Evolutionary conservation across 108 stramenopile genomes (phyloP).

Genomic region (Phaeodactylum tricornutum): DNA sequence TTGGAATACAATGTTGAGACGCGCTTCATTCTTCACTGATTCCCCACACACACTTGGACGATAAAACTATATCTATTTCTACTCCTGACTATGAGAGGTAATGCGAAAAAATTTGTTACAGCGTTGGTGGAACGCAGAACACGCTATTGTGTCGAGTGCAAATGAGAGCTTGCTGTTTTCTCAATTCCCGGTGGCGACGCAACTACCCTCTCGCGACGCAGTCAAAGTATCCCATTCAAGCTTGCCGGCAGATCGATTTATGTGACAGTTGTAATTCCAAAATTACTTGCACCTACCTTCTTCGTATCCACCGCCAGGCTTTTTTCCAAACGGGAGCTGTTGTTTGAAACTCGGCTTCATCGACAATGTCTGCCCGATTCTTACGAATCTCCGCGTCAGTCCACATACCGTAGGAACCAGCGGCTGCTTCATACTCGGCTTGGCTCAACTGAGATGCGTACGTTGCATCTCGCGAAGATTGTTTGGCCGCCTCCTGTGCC

Average conservation of each 20-base stretch:
- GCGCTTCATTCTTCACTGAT: background rate
- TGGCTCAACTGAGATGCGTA: conserved; percentile 47
- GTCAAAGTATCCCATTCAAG: too few relatives aligned
- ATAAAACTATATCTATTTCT: too few relatives aligned
- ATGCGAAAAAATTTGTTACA: too few relatives aligned
- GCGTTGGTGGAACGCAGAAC: too few relatives aligned
- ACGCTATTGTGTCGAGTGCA: too few relatives aligned
- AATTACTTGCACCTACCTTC: conserved; percentile 7
- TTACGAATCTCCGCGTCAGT: conserved; percentile 26
- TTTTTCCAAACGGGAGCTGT: conserved; percentile 27
- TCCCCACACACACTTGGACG: too few relatives aligned
- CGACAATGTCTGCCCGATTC: conserved; percentile 29
- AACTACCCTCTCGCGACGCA: too few relatives aligned
- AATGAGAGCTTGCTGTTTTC: too few relatives aligned
- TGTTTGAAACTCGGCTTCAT: conserved; percentile 46
- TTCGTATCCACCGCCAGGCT: conserved; percentile 34
- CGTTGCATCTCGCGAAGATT: conserved; percentile 43
- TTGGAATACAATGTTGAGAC: conserved; percentile 1
- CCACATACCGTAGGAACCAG: conserved; percentile 58
- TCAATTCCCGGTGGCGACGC: too few relatives aligned
- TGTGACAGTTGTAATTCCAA: too few relatives aligned
- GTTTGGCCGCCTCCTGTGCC: conserved; percentile 38
- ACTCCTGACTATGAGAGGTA: too few relatives aligned
- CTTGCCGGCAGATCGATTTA: too few relatives aligned
- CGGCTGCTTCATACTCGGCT: conserved; percentile 47